Conservation (phyloP, 148 eudicot genomes). For the Camellia japonica region DNA sequence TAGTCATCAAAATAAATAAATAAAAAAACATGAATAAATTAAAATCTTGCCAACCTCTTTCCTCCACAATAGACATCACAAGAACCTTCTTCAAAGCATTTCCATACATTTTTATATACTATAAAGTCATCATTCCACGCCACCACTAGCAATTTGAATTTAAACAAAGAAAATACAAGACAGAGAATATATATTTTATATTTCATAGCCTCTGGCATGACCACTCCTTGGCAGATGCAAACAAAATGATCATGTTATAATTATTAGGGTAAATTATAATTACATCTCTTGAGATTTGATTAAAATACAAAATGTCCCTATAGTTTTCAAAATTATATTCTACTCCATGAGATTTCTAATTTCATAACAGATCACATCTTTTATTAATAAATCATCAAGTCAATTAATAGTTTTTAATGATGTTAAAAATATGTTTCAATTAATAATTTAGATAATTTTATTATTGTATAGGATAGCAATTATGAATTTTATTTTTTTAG, state of each 20-base stretch:
- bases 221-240: conserved; percentile 13
- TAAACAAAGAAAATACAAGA: background rate
- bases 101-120: background rate
- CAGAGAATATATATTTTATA: conserved; percentile 7
- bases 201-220: conserved; percentile 19
- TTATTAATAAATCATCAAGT: too few species aligned
- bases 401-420: too few species aligned
- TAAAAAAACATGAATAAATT: background rate
- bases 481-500: too few species aligned
- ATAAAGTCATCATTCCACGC: background rate
- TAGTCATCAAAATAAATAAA: too few species aligned
- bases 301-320: too few species aligned
- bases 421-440: too few species aligned
- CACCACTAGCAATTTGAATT: background rate
- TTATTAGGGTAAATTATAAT: background rate
- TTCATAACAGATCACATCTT: too few species aligned
- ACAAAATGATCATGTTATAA: conserved; percentile 10
- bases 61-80: background rate
- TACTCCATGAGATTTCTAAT: too few species aligned
- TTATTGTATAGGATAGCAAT: too few species aligned
- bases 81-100: conserved; percentile 10
- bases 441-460: too few species aligned
- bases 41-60: background rate
- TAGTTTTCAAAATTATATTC: too few species aligned
- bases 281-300: too few species aligned